phyloP scores from a whole-genome alignment of 371 early-diverging fungal genomes.

The Syncephalastrum monosporum region DNA sequence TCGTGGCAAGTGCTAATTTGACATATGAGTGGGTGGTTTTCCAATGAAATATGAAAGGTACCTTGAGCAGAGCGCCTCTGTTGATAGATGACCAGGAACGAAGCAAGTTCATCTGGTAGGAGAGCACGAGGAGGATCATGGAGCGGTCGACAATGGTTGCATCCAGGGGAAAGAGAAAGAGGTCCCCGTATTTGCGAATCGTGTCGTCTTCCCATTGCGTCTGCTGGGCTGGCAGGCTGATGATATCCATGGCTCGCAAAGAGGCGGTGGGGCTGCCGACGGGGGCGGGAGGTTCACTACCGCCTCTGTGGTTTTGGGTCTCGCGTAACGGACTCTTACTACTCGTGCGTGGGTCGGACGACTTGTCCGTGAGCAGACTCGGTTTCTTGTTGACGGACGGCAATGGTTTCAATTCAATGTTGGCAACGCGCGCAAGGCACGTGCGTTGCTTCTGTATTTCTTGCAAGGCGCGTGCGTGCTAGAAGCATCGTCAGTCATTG shows the following conservation, averaged over 20 bases:
- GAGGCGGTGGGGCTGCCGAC: too few species aligned
- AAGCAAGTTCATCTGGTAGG: constrained; percentile 41
- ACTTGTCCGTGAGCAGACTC: too few species aligned
- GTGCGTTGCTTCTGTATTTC: constrained; percentile 15
- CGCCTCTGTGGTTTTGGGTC: not conserved
- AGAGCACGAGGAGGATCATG: constrained; percentile 35
- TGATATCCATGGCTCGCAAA: not conserved
- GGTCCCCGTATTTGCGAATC: constrained; percentile 26
- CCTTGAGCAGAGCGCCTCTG: constrained; percentile 29
- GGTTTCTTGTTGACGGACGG: too few species aligned
- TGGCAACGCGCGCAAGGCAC: not conserved
- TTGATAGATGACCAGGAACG: constrained; percentile 36
- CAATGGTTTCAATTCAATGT: not conserved
- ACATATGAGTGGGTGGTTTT: not conserved
- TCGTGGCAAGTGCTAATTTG: constrained; percentile 31
- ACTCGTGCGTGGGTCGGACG: too few species aligned
- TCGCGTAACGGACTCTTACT: too few species aligned
- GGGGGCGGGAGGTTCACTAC: not conserved
- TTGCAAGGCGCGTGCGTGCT: constrained; percentile 43
- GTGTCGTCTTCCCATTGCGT: constrained; percentile 26
- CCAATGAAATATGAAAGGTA: constrained; percentile 12
- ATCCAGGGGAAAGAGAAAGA: constrained; percentile 37
- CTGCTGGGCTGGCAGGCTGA: not conserved
- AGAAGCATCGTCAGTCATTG: not conserved
- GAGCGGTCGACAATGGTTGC: constrained; percentile 26